Percentiles rank a stretch among this genome's conserved stretches.
These are phyloP conservation scores for Nothophaeocryptopus gaeumannii DNA, from an alignment of 2,329 filamentous ascomycete species.

Conservation along the genomic window DNA sequence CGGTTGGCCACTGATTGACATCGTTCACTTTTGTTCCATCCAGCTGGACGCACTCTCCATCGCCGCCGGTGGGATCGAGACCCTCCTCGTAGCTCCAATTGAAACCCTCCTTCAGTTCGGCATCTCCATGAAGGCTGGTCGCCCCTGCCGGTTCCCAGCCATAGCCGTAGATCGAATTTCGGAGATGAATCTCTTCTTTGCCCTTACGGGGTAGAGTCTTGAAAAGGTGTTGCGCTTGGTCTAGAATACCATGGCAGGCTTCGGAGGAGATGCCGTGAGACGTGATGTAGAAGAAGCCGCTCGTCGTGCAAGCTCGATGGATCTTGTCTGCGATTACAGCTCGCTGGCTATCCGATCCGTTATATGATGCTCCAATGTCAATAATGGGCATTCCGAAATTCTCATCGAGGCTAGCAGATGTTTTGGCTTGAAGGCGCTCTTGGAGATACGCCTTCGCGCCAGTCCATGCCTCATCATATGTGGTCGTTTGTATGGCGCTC, in stretches of 20 bases:
- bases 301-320: conserved; percentile 11
- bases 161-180: conserved; percentile 34
- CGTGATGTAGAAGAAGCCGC: conserved; percentile 22
- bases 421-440: background rate
- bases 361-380: conserved; percentile 6
- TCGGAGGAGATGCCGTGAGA: background rate
- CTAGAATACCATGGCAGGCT: background rate
- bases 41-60: conserved; percentile 42
- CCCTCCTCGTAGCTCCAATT: conserved; percentile 44
- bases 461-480: conserved; percentile 2
- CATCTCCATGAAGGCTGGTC: conserved; percentile 28
- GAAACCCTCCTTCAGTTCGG: conserved; percentile 41
- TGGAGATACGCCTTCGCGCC: conserved; percentile 3
- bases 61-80: conserved; percentile 41
- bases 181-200: conserved; percentile 6
- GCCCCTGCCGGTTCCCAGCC: conserved; percentile 40
- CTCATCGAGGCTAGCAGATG: background rate
- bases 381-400: conserved; percentile 9
- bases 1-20: conserved; percentile 35
- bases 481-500: background rate
- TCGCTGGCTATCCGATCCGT: background rate
- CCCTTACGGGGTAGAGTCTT: background rate
- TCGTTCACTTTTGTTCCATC: conserved; percentile 33
- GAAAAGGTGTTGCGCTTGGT: conserved; percentile 3
- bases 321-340: conserved; percentile 4